Evolutionary conservation across 2,329 filamentous ascomycete species (phyloP).

Genomic region (Phialophora chinensis): DNA sequence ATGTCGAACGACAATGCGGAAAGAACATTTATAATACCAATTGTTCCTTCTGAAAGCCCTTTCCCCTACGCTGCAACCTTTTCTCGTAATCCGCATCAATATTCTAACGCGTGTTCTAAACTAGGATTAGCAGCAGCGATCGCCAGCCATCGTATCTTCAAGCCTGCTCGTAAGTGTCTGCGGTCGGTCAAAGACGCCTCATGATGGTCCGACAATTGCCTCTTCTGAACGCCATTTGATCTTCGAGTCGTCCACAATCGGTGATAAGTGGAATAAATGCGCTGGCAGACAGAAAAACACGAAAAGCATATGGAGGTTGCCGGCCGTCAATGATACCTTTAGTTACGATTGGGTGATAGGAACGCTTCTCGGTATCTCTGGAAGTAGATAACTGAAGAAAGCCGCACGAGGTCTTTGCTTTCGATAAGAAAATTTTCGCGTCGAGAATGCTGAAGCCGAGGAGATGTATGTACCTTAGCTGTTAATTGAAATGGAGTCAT

Average conservation of each 20-base stretch:
- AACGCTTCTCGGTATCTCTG: neutral
- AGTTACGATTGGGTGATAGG: neutral
- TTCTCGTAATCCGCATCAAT: neutral
- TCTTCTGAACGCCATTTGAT: neutral
- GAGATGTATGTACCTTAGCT: neutral
- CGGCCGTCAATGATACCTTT: neutral
- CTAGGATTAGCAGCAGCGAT: neutral
- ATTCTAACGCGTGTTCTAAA: neutral
- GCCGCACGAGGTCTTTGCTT: neutral
- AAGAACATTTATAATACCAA: neutral
- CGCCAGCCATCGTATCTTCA: neutral
- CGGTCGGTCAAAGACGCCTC: neutral
- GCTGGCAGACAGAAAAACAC: neutral
- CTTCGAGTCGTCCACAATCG: neutral
- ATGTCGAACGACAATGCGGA: neutral
- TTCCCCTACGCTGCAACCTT: neutral
- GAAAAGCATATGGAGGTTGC: neutral
- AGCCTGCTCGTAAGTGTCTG: neutral
- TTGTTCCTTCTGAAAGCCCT: neutral
- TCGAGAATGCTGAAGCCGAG: neutral
- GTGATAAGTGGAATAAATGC: neutral
- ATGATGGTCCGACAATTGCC: neutral
- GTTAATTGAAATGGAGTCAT: neutral
- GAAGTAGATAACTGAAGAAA: neutral
- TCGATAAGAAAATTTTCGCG: no score